Evolutionary conservation across 1,139 yeast species (phyloP).

Genomic region (Zygoascus sp.): DNA sequence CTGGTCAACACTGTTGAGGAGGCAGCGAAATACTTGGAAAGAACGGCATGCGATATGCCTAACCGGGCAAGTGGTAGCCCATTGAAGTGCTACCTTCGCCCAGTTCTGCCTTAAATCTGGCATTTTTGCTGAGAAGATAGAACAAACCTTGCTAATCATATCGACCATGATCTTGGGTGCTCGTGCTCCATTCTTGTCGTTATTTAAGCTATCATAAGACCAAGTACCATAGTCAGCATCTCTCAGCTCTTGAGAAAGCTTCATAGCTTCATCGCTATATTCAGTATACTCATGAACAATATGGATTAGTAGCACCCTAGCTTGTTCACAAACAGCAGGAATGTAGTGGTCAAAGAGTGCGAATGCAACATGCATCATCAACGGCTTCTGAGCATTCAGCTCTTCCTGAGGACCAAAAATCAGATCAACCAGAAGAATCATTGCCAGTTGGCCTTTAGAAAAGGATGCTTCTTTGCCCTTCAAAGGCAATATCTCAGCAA

Average conservation of each 20-base stretch:
- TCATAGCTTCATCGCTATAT: slow-evolving; percentile 46
- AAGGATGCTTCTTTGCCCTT: slow-evolving; percentile 71
- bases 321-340: slow-evolving; percentile 77
- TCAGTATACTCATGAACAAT: slow-evolving; percentile 60
- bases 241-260: slow-evolving; percentile 18
- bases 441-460: slow-evolving; percentile 81
- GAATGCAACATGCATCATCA: slow-evolving; percentile 77
- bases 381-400: slow-evolving; percentile 48
- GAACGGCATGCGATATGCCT: slow-evolving; percentile 96
- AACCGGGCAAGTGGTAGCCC: slow-evolving; percentile 99
- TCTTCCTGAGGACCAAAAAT: slow-evolving; percentile 45
- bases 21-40: slow-evolving; percentile 83
- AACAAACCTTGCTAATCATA: slow-evolving; percentile 62
- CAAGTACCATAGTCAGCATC: slow-evolving; percentile 42
- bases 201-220: slow-evolving; percentile 82
- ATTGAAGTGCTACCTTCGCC: slow-evolving; percentile 76
- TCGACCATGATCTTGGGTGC: slow-evolving; percentile 85
- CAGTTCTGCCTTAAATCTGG: slow-evolving; percentile 69
- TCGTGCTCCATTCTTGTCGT: slow-evolving; percentile 73
- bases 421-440: slow-evolving; percentile 78
- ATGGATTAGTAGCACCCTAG: slow-evolving; percentile 69
- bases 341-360: slow-evolving; percentile 85
- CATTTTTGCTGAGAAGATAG: slow-evolving; percentile 45
- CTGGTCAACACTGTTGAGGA: slow-evolving; percentile 74
- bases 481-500: slow-evolving; percentile 53